Conservation (phyloP, 202 grass and related monocot genomes). For the Bolboschoenoplectus hybrid region DNA sequence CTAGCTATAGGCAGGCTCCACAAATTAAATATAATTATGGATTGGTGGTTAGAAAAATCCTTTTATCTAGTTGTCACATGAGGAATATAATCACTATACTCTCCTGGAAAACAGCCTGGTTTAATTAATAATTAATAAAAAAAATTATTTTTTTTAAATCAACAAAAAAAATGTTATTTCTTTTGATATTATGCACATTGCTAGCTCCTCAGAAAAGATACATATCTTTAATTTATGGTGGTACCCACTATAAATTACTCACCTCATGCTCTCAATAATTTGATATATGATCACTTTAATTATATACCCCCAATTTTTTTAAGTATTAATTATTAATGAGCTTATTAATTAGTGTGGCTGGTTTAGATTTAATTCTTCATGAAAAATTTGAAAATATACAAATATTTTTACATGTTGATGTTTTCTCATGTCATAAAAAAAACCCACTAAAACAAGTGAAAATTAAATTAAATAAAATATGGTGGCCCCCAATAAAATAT, state of each 20-base stretch:
- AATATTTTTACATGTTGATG: constrained; percentile 23
- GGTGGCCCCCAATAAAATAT: constrained; percentile 49
- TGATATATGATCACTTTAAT: neutral
- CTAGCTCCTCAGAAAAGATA: constrained; percentile 18
- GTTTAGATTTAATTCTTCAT: neutral
- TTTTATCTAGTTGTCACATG: constrained; percentile 27
- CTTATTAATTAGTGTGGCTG: neutral
- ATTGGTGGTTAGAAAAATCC: constrained; percentile 31
- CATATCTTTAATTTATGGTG: neutral
- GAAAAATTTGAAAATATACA: neutral
- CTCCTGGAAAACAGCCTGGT: constrained; percentile 32
- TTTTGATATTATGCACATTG: constrained; percentile 33
- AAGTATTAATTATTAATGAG: neutral
- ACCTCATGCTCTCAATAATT: constrained; percentile 1
- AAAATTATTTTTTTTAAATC: neutral
- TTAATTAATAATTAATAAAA: neutral
- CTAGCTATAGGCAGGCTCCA: neutral
- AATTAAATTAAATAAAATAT: constrained; percentile 26
- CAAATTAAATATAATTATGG: neutral
- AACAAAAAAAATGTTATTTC: constrained; percentile 9
- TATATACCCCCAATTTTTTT: neutral
- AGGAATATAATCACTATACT: neutral
- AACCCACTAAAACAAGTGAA: neutral
- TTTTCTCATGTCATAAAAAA: constrained; percentile 4
- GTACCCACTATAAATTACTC: neutral